Evolutionary conservation across 768 basidiomycete genomes (phyloP).

Genomic region (Rhodotorula paludigena): DNA sequence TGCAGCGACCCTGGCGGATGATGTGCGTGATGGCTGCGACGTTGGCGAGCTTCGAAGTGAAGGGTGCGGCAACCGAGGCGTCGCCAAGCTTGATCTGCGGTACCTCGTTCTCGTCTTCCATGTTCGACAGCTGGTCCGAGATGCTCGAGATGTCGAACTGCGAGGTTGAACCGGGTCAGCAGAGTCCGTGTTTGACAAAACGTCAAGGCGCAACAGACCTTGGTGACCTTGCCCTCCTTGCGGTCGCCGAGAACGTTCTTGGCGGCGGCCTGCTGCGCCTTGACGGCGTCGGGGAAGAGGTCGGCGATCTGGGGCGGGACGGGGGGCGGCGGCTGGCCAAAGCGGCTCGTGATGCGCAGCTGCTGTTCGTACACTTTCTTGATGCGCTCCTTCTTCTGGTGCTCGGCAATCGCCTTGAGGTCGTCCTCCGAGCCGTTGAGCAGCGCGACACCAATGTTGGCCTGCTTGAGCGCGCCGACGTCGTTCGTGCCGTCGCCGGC

Average conservation of each 20-base stretch:
- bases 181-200: too few species aligned
- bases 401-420: constrained; percentile 85
- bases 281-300: constrained; percentile 81
- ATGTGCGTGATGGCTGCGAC: constrained; percentile 95
- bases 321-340: constrained; percentile 88
- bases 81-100: constrained; percentile 99
- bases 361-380: constrained; percentile 98
- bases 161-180: constrained; percentile 26
- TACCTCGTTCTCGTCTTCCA: constrained; percentile 87
- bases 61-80: constrained; percentile 95
- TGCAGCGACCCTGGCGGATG: constrained; percentile 96
- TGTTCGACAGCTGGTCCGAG: constrained; percentile 77
- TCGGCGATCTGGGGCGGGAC: constrained; percentile 83
- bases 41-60: constrained; percentile 96
- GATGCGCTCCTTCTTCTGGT: constrained; percentile 78
- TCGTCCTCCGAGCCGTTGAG: constrained; percentile 88
- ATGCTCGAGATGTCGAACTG: constrained; percentile 74
- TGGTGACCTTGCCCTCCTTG: constrained; percentile 82
- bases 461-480: constrained; percentile 95
- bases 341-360: constrained; percentile 77
- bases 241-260: constrained; percentile 62
- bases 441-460: constrained; percentile 90
- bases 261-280: constrained; percentile 75
- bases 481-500: constrained; percentile 99
- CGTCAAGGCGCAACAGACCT: constrained; percentile 54